Percentiles rank a stretch among this genome's conserved stretches.
phyloP scores from a whole-genome alignment of 2,329 filamentous ascomycete genomes.

The Trematosphaeria pertusa region DNA sequence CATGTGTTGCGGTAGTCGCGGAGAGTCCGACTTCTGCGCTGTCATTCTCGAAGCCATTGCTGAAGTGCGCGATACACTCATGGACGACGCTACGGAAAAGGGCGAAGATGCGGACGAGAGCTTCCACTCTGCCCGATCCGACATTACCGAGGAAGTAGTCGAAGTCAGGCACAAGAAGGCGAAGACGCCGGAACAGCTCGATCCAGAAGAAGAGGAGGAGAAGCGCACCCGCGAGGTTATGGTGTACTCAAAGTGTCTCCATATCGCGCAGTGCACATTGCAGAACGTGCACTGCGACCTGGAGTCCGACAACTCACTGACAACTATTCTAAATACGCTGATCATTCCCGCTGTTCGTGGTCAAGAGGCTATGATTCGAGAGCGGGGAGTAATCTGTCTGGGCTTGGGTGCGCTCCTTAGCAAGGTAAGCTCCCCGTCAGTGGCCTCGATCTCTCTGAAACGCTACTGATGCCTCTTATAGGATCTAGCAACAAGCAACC shows the following conservation, averaged over 20 bases:
- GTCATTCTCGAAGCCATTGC: slow-evolving; percentile 92
- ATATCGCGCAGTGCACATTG: slow-evolving; percentile 97
- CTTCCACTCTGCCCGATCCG: slow-evolving; percentile 92
- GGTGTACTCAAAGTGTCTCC: slow-evolving; percentile 97
- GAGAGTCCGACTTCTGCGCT: slow-evolving; percentile 83
- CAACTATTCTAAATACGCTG: slow-evolving; percentile 97
- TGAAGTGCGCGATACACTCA: slow-evolving; percentile 94
- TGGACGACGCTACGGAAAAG: slow-evolving; percentile 65
- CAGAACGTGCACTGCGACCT: slow-evolving; percentile 88
- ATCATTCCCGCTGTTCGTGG: slow-evolving; percentile 94
- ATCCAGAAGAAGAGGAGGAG: slow-evolving; percentile 62
- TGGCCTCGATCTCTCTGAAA: too few species aligned
- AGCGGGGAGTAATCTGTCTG: slow-evolving; percentile 86
- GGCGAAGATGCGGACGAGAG: slow-evolving; percentile 61
- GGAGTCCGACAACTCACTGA: slow-evolving; percentile 88
- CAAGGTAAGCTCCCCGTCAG: slow-evolving; percentile 64
- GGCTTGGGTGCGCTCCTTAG: slow-evolving; percentile 92
- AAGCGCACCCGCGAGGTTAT: slow-evolving; percentile 91
- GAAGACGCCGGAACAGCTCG: slow-evolving; percentile 48
- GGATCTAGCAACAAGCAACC: slow-evolving; percentile 88
- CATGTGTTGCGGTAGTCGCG: slow-evolving; percentile 80
- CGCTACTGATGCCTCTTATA: too few species aligned
- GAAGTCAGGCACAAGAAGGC: slow-evolving; percentile 31
- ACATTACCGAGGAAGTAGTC: slow-evolving; percentile 63
- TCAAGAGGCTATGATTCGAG: slow-evolving; percentile 89